Evolutionary conservation across 1,284 basidiomycete genomes (phyloP), one percentile per base, ranked within the genome.

Genomic region (Ustilago shanxiensis): DNA sequence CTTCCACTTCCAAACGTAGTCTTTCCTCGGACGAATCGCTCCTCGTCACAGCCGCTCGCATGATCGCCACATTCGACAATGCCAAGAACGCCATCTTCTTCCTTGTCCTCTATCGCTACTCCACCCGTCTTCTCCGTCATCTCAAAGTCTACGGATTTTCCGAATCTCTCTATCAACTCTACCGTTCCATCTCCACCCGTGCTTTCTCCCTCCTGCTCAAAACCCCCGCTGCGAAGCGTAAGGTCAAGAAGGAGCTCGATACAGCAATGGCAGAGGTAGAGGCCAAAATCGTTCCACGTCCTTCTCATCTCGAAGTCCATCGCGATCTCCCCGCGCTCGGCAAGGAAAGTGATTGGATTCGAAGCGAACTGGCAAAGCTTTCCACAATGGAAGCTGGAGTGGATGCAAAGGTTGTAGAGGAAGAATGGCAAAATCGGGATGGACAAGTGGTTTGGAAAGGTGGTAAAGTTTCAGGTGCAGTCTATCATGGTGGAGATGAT

Each of bases 401-500:
- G 0, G 73, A 74, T 14, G 31, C 11, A 35, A 72, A 71, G 31
- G 29, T 66, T 8, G 69, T 77, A 26, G 69, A 72, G 5, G 45
- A 47, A 3, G 62, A 58, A 2, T 81, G 76, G 76, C 47, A 78
- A 66, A 20, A 53, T 0, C 35, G 65, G 13, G 82, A 85, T 54
- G 82, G 82, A 1, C 75, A 82, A 65, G 58, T 45, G 26, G 79
- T 84, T 2, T 85, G 83, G 82, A 76, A 80, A 50, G 78, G 72
- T 24, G 85, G 85, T 5, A 83, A 79, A 49, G 83, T 86, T 3
- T 85, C 83, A 0, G 86, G 86, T 44, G 84, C 86, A 5, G 85
- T 86, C 29, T 86, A 86, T 65, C 85, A 86, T 64, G 86, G 86
- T 49, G 86, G 85, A 7, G 68, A 82, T 20, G 81, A 83, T 33